Conservation (phyloP, 176 grass and related monocot species). For the Carex littledalei region DNA sequence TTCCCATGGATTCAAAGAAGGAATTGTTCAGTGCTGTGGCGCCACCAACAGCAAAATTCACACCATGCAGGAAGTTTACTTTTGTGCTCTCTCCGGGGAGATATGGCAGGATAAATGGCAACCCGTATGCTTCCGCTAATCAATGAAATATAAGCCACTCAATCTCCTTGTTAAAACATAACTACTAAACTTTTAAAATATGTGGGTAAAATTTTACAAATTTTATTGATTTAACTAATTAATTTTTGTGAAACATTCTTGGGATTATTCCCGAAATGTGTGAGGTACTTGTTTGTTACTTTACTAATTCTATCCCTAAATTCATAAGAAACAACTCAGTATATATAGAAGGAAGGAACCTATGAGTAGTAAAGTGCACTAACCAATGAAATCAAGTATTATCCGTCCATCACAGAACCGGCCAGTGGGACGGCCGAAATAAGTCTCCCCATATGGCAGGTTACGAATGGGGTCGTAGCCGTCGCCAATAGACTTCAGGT, state of each 20-base stretch:
- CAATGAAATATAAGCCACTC: not conserved
- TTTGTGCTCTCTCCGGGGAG: constrained; percentile 23
- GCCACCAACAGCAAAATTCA: constrained; percentile 82
- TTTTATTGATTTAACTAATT: too few relatives aligned
- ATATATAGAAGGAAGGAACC: too few relatives aligned
- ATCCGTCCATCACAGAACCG: constrained; percentile 71
- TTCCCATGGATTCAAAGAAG: constrained; percentile 61
- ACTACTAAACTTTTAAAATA: not conserved
- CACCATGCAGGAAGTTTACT: constrained; percentile 51
- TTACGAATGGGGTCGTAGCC: constrained; percentile 23
- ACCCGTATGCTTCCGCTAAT: constrained; percentile 26
- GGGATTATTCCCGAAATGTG: too few relatives aligned
- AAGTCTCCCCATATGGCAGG: constrained; percentile 61
- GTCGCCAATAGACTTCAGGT: constrained; percentile 19
- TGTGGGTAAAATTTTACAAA: not conserved
- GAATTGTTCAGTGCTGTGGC: constrained; percentile 55
- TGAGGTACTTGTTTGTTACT: not conserved
- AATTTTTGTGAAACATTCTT: too few relatives aligned
- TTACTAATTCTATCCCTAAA: not conserved
- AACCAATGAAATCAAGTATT: constrained; percentile 88
- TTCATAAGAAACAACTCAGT: not conserved
- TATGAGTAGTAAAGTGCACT: not conserved
- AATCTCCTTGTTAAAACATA: not conserved
- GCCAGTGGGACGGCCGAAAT: constrained; percentile 53
- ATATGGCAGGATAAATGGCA: constrained; percentile 39